Conservation (phyloP, 352 stramenopile species). For the Phytophthora capsici region DNA sequence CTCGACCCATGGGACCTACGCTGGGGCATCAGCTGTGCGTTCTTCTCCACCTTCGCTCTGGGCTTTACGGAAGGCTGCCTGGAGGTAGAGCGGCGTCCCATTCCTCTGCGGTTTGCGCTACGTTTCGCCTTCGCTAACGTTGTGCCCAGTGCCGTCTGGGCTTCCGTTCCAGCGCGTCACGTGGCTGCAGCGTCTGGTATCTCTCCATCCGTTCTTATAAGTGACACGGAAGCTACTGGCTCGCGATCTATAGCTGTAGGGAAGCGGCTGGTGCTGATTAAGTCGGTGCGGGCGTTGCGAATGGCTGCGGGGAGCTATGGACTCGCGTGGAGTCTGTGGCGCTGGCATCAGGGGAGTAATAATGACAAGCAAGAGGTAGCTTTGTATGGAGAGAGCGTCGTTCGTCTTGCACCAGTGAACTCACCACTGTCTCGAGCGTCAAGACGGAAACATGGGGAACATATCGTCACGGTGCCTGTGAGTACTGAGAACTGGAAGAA, state of each 20-base stretch:
- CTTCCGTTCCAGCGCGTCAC: constrained; percentile 46
- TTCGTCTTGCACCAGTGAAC: constrained; percentile 50
- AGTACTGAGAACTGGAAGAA: constrained; percentile 6
- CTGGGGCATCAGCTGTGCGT: constrained; percentile 20
- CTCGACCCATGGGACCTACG: constrained; percentile 1
- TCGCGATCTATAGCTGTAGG: constrained; percentile 26
- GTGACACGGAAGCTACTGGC: constrained; percentile 2
- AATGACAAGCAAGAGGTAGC: constrained; percentile 1
- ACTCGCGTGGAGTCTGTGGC: constrained; percentile 62
- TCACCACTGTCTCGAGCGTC: constrained; percentile 55
- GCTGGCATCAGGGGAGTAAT: neutral
- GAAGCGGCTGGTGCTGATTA: constrained; percentile 50
- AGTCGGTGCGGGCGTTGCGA: constrained; percentile 58
- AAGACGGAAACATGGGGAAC: constrained; percentile 50
- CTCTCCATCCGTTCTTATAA: constrained; percentile 39
- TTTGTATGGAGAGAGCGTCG: constrained; percentile 41
- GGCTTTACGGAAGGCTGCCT: constrained; percentile 76
- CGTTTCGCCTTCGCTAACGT: constrained; percentile 66
- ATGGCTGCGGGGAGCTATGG: constrained; percentile 66
- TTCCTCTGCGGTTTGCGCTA: constrained; percentile 73
- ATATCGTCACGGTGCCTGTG: constrained; percentile 42
- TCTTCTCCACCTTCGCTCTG: constrained; percentile 45
- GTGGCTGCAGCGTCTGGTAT: constrained; percentile 52
- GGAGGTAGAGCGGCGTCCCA: constrained; percentile 57
- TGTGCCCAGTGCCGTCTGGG: constrained; percentile 70